These are phyloP conservation scores for Schizosaccharomyces versatilis DNA, from an alignment of 1,139 yeast species.

Conservation along the genomic window DNA sequence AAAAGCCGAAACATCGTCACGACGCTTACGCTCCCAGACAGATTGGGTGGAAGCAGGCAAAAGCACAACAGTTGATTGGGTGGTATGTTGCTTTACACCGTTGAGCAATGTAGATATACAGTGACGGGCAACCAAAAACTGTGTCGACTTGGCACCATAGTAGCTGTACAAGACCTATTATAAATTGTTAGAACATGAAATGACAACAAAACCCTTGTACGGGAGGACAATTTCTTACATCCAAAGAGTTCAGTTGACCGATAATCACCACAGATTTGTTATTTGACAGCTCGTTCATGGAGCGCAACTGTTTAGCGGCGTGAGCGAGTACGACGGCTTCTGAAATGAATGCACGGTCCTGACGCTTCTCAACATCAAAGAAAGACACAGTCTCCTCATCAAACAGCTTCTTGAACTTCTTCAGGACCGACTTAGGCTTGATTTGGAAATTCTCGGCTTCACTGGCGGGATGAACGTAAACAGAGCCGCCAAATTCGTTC, in stretches of 20 bases:
- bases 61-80: neutral
- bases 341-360: conserved; percentile 9
- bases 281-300: neutral
- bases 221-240: neutral
- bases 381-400: conserved; percentile 5
- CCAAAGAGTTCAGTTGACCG: neutral
- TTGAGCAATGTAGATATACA: neutral
- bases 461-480: neutral
- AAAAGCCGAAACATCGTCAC: neutral
- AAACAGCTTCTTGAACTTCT: neutral
- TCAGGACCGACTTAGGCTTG: neutral
- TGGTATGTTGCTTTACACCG: neutral
- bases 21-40: conserved; percentile 2
- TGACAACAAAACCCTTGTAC: neutral
- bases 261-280: neutral
- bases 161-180: neutral
- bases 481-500: neutral
- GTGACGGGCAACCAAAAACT: neutral
- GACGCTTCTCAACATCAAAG: conserved; percentile 7
- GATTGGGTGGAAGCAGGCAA: conserved; percentile 4
- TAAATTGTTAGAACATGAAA: neutral
- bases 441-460: conserved; percentile 1
- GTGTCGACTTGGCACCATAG: neutral
- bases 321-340: conserved; percentile 9
- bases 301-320: conserved; percentile 5